Evolutionary conservation across 1,284 basidiomycete genomes (phyloP).

Genomic region (Ganoderma lucidum): DNA sequence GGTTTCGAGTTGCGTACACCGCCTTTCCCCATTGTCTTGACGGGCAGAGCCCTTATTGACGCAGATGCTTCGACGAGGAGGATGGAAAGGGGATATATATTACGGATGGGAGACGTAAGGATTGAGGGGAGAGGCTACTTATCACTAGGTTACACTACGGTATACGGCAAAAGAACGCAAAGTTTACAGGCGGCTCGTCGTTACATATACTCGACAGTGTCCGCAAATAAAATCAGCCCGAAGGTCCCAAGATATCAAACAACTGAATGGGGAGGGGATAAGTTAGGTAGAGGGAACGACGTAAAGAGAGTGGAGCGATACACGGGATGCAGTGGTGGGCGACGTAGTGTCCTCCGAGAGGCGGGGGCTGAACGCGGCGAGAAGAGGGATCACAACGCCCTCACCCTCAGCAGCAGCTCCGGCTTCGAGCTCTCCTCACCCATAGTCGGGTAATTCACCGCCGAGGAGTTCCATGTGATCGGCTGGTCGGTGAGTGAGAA

Average conservation of each 20-base stretch:
- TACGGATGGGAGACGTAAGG: neutral
- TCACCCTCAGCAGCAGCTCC: constrained; percentile 29
- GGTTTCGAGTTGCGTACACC: no score
- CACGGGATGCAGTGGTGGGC: neutral
- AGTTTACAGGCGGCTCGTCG: no score
- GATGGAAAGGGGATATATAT: no score
- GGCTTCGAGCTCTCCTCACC: constrained; percentile 30
- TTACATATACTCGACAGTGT: no score
- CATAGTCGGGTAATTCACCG: constrained; percentile 33
- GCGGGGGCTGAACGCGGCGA: neutral
- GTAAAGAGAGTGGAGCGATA: neutral
- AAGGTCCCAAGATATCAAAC: no score
- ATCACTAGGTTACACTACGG: no score
- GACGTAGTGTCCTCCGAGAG: no score
- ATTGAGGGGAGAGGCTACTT: neutral
- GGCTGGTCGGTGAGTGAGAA: constrained; percentile 25
- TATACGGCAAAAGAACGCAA: no score
- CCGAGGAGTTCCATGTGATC: constrained; percentile 35
- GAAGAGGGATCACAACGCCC: neutral
- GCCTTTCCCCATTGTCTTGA: no score
- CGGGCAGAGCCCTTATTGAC: no score
- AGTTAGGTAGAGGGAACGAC: neutral
- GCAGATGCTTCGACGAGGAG: no score
- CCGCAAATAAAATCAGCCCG: no score
- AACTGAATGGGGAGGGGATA: neutral